Conservation (phyloP, 768 basidiomycete genomes). For the Kwoniella sp. region DNA sequence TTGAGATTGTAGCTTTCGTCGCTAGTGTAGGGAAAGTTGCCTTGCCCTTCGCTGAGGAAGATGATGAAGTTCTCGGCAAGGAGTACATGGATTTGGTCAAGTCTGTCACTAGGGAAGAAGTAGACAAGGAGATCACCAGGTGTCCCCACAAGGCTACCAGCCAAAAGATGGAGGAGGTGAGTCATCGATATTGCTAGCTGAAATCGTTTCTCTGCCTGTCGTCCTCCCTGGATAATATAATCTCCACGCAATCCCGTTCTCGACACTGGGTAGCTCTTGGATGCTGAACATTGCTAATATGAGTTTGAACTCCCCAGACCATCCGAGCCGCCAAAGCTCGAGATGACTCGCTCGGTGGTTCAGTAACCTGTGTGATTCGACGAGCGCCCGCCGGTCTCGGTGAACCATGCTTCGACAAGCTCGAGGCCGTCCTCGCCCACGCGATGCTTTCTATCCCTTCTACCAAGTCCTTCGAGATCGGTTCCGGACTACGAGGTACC, state of each 20-base stretch:
- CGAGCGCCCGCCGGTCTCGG: conserved; percentile 87
- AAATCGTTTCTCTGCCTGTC: too few species aligned
- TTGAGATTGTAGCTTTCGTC: conserved; percentile 96
- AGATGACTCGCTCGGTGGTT: conserved; percentile 95
- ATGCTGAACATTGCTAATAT: too few species aligned
- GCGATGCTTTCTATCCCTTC: conserved; percentile 99
- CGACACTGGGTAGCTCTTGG: too few species aligned
- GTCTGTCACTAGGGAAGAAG: conserved; percentile 78
- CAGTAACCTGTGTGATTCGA: conserved; percentile 92
- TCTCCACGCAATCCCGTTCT: too few species aligned
- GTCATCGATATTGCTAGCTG: conserved; percentile 29
- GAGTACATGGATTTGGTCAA: conserved; percentile 80
- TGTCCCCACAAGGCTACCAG: conserved; percentile 90
- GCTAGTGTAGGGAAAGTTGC: conserved; percentile 92
- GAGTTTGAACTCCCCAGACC: conserved; percentile 67
- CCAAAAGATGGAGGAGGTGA: conserved; percentile 83
- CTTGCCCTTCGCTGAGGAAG: conserved; percentile 65
- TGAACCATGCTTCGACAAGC: conserved; percentile 97
- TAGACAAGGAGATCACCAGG: conserved; percentile 81
- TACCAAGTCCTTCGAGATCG: conserved; percentile 97
- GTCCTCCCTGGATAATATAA: too few species aligned
- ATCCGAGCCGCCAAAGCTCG: conserved; percentile 90
- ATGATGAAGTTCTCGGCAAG: conserved; percentile 71
- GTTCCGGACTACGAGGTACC: conserved; percentile 92
- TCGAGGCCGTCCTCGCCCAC: conserved; percentile 91